Conservation (phyloP, 2,329 filamentous ascomycete species). For the Immersiporthe knoxdaviesiana region DNA sequence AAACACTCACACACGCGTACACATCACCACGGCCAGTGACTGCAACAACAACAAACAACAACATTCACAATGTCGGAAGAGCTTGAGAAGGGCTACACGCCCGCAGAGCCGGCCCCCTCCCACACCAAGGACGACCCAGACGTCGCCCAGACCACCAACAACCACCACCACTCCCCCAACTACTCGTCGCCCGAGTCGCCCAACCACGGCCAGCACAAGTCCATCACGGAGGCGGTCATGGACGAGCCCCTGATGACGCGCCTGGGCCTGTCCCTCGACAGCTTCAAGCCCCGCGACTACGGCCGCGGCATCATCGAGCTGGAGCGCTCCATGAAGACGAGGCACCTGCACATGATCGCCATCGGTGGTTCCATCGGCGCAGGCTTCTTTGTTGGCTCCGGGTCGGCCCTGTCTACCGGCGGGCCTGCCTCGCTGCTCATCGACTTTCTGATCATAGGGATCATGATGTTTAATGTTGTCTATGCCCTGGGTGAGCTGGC, state of each 20-base stretch:
- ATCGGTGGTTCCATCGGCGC: constrained; percentile 62
- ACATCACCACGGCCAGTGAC: not conserved
- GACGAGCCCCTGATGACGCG: constrained; percentile 43
- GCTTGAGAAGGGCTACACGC: constrained; percentile 12
- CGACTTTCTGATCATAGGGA: constrained; percentile 58
- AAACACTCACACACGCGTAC: not conserved
- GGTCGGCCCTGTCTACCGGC: constrained; percentile 52
- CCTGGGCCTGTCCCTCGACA: constrained; percentile 46
- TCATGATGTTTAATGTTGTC: constrained; percentile 65
- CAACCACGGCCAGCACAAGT: not conserved
- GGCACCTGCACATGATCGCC: constrained; percentile 58
- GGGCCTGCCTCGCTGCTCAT: constrained; percentile 49
- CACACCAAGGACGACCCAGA: not conserved
- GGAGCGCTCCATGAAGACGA: constrained; percentile 47
- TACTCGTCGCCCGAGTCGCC: not conserved
- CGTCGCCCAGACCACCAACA: too few species aligned
- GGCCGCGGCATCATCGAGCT: constrained; percentile 35
- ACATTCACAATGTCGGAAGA: not conserved
- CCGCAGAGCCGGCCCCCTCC: not conserved
- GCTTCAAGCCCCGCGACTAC: constrained; percentile 45
- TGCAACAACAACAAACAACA: not conserved
- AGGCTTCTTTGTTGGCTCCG: constrained; percentile 65
- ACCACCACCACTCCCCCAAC: not conserved
- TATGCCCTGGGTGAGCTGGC: constrained; percentile 64
- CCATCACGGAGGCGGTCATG: constrained; percentile 14